Base-by-base conservation (phyloP, 148 eudicot species). In the Nepenthes gracilis region DNA sequence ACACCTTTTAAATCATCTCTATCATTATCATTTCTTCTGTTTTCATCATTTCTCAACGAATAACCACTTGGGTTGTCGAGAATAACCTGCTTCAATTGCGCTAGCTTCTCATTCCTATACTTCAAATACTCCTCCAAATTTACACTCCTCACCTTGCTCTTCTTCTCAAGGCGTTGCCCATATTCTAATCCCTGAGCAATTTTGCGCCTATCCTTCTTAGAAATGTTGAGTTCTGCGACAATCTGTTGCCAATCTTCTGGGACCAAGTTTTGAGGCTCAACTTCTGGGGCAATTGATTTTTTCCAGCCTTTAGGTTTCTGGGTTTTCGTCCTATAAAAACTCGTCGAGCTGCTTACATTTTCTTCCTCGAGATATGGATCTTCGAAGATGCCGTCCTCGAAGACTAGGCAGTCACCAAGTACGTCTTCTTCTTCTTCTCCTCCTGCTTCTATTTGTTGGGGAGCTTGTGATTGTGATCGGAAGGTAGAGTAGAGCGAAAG, bases 331-430 rank as follows among this genome's bases (percentile, higher is more conserved):
- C 35, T 52, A 49, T 33, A 47, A 49, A 53, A 59, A 23, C 49
- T 12, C 57, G n/a, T 66, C 49, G 13, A 64, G 13, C 13, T 5
- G 6, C 49, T 15, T 49, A 58, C 61, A 47, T 60, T 40, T 9
- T 58, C 48, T 36, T 60, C 40, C 49, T 76, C 43, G 12, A 80
- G 72, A 67, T 35, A 71, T 1, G 87, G 92, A 72, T 87, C 96
- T 10, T 87, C 87, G 60, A 91, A 91, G 13, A 80, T 59, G 12
- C 95, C 97, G 58, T 87, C 87, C 75, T 91, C 97, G 63, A 79
- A 91, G 2, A 91, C 84, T 2, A 87, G 67, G 43, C 96, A 91
- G 66, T 91, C 96, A 2, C 97, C 97, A 58, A 91, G 53, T 12
- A 80, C 81, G n/a, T 60, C 75, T 9, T 85, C 85, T 15, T 86